Percentiles rank a stretch among this genome's conserved stretches.
phyloP scores from a whole-genome alignment of 2,329 filamentous ascomycete genomes.

The Knufia fluminis region DNA sequence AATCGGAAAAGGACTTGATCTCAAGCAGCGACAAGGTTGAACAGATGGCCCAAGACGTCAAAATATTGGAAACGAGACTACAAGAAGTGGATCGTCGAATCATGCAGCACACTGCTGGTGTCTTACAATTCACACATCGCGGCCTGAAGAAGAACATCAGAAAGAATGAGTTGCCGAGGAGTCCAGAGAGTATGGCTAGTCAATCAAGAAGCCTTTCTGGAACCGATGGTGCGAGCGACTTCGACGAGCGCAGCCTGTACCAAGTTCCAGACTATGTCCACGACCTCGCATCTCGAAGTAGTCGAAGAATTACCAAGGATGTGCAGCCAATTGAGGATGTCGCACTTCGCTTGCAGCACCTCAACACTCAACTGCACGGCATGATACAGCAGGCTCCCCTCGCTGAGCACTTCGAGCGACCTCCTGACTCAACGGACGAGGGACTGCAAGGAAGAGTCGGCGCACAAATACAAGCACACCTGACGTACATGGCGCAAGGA shows the following conservation, averaged over 20 bases:
- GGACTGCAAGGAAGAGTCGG: constrained; percentile 19
- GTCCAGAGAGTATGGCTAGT: constrained; percentile 57
- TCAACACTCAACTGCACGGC: constrained; percentile 59
- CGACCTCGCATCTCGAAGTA: constrained; percentile 25
- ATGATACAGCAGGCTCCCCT: constrained; percentile 47
- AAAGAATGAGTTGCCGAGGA: constrained; percentile 50
- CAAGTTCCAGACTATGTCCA: constrained; percentile 58
- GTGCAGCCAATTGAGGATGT: constrained; percentile 46
- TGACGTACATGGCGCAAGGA: constrained; percentile 63
- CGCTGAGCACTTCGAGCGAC: constrained; percentile 29
- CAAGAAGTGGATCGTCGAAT: constrained; percentile 67
- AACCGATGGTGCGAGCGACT: constrained; percentile 50
- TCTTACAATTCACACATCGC: constrained; percentile 82
- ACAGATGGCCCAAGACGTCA: constrained; percentile 70
- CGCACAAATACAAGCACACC: constrained; percentile 38
- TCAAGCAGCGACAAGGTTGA: constrained; percentile 74
- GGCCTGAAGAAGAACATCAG: constrained; percentile 53
- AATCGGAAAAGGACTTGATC: constrained; percentile 63
- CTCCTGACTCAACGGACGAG: constrained; percentile 28
- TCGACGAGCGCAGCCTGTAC: constrained; percentile 71
- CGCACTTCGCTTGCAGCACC: constrained; percentile 55
- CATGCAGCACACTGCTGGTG: constrained; percentile 82
- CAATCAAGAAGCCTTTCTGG: constrained; percentile 42
- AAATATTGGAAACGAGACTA: constrained; percentile 65
- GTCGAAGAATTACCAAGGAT: constrained; percentile 15